Evolutionary conservation across 208 protist genomes (phyloP), one percentile per base, ranked within the genome.

Genomic region (Plasmodiophora brassicae): DNA sequence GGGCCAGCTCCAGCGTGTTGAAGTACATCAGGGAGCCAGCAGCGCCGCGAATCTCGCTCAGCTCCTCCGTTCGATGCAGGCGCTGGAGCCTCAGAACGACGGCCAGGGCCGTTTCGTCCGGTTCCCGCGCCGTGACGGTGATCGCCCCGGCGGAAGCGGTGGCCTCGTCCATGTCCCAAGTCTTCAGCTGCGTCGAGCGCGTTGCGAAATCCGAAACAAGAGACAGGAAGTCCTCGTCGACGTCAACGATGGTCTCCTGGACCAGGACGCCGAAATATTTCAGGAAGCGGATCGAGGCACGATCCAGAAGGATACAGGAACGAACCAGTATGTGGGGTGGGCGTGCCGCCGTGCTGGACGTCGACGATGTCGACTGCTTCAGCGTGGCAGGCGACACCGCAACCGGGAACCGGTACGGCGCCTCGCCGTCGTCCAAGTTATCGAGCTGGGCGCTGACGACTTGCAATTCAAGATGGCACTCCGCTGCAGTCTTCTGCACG

Each of bases 201-300:
- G n/a, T 14, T 78, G 41, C 14, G 41, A 78, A 78, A 5, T 32
- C 14, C 32, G 14, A 38, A 32, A 32, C 14, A 14, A 38, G 32
- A n/a, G 14, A 14, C 32, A 44, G 41, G 41, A 78, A 38, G 14
- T 5, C 14, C 65, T 78, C 65, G n/a, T 78, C 65, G 41, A 78
- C n/a, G 10, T 78, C 65, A 5, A 78, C 65, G 5, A 5, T 78
- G n/a, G 65, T 78, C 65, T 78, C 65, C n/a, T 78, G 65, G n/a
- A 78, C 41, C n/a, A 78, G n/a, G 32, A 78, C 65, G 20, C 65
- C 65, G n/a, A 78, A 78, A 38, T 78, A 78, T 78, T 78, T 78
- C 32, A 78, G 41, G n/a, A 78, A 78, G 14, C 5, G 5, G 41
- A 78, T 78, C 5, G 32, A n/a, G 41, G n/a, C 10, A 5, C n/a